Base-by-base conservation (phyloP, 805 yeast genomes). In the Ascoidea tarda region DNA sequence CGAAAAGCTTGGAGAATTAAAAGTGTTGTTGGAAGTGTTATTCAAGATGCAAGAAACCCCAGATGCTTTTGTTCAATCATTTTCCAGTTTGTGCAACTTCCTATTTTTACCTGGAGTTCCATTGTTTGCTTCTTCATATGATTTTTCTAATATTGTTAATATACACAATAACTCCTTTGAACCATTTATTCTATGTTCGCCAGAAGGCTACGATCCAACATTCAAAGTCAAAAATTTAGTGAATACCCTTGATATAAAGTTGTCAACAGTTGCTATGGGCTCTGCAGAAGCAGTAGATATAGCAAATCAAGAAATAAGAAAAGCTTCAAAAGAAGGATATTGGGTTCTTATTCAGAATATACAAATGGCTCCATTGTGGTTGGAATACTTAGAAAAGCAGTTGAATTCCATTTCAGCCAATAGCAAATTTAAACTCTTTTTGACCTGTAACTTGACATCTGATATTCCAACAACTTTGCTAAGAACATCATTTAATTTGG, bases 261-360 rank as follows among this genome's bases (percentile, higher is more conserved):
- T 81, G 42, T 62, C 60, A 0, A 63, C 73, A 1, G 73, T 86
- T 46, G 77, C 96, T 0, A 72, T 90, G 77, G 97, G 96, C 0
- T 78, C 95, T 0, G 62, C 64, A 31, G 95, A 87, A 63, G 82
- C 86, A 6, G 63, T 71, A 1, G 74, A 69, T 2, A 66, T 71
- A 46, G 90, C 91, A 0, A 77, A 75, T 28, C 66, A 69, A 50
- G 77, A 78, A n/a, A 66, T 87, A 6, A 60, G 63, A 1, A 64
- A 62, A 6, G 77, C 79, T 0, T 61, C 73, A 1, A 66, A 62
- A n/a, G 61, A 61, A 1, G 88, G 87, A 0, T 59, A 63, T 1
- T 88, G 96, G 96, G 64, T 91, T 0, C 59, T 90, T 33, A 64
- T 91, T 33, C 96, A 91, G 62, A 90, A 90, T 60, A 69, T 87